These are phyloP conservation scores for Ilex aquifolium DNA, from an alignment of 257 asterid genomes.

Conservation along the genomic window DNA sequence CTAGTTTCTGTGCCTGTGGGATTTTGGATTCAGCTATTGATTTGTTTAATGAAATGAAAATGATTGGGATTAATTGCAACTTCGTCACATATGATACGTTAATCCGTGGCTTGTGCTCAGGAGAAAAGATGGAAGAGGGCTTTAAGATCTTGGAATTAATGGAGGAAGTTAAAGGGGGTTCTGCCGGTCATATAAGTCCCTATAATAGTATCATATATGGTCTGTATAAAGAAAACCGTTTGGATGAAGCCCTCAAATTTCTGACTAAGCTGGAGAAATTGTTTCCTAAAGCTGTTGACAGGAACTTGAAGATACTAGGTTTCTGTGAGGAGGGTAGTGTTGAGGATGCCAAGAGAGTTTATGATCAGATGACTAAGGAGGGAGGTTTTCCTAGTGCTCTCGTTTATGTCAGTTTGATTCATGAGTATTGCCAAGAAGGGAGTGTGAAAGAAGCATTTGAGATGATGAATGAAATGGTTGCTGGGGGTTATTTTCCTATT, in stretches of 20 bases:
- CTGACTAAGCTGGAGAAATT: slow-evolving; percentile 38
- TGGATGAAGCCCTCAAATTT: slow-evolving; percentile 48
- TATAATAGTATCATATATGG: slow-evolving; percentile 76
- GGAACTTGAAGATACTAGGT: slow-evolving; percentile 35
- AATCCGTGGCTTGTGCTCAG: slow-evolving; percentile 59
- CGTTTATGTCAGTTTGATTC: slow-evolving; percentile 47
- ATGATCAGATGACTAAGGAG: slow-evolving; percentile 44
- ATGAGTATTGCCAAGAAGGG: slow-evolving; percentile 37
- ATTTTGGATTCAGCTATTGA: slow-evolving; percentile 70
- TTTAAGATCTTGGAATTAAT: slow-evolving; percentile 58
- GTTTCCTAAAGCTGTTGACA: slow-evolving; percentile 61
- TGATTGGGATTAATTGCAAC: slow-evolving; percentile 51
- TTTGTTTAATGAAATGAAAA: slow-evolving; percentile 76
- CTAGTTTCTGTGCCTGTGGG: slow-evolving; percentile 52
- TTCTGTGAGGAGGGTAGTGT: slow-evolving; percentile 30
- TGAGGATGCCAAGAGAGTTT: slow-evolving; percentile 41
- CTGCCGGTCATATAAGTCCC: slow-evolving; percentile 36
- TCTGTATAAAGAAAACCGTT: slow-evolving; percentile 44
- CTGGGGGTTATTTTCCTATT: slow-evolving; percentile 39
- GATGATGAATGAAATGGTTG: slow-evolving; percentile 53
- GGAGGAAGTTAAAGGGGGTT: slow-evolving; percentile 35
- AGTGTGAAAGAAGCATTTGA: slow-evolving; percentile 55
- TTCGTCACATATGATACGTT: slow-evolving; percentile 49
- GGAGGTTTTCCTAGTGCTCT: slow-evolving; percentile 59
- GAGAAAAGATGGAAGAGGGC: slow-evolving; percentile 51